Conservation (phyloP, 2,329 filamentous ascomycete species). For the Ceratocystis diversiconidia region DNA sequence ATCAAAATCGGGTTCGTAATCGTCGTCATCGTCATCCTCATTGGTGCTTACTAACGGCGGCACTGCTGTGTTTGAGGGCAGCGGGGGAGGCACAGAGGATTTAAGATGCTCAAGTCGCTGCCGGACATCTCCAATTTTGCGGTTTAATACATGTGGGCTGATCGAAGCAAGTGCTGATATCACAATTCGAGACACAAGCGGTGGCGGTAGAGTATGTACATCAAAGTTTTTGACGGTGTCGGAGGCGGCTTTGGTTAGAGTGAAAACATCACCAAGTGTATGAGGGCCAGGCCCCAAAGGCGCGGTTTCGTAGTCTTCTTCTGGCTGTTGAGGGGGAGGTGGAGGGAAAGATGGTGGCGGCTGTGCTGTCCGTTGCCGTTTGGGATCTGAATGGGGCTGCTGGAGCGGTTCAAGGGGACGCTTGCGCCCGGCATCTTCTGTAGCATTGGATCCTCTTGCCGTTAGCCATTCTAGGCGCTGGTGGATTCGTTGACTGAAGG, state of each 20-base stretch:
- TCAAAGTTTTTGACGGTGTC: slow-evolving; percentile 64
- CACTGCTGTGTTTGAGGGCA: slow-evolving; percentile 20
- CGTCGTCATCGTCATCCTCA: slow-evolving; percentile 65
- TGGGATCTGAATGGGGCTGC: slow-evolving; percentile 62
- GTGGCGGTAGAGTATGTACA: slow-evolving; percentile 60
- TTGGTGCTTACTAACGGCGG: slow-evolving; percentile 32
- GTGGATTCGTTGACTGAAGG: slow-evolving; percentile 63
- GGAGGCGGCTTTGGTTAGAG: slow-evolving; percentile 53
- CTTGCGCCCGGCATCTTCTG: slow-evolving; percentile 69
- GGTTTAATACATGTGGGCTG: slow-evolving; percentile 16
- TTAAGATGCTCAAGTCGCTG: slow-evolving; percentile 13
- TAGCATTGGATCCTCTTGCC: slow-evolving; percentile 60
- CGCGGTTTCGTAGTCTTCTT: slow-evolving; percentile 39
- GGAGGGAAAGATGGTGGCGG: slow-evolving; percentile 25
- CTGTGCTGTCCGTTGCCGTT: slow-evolving; percentile 56
- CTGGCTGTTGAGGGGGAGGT: slow-evolving; percentile 23
- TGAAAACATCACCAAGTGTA: slow-evolving; percentile 72
- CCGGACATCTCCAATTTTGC: slow-evolving; percentile 18
- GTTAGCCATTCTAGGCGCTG: slow-evolving; percentile 73
- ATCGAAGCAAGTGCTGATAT: slow-evolving; percentile 48
- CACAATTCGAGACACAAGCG: slow-evolving; percentile 68
- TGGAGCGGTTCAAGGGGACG: slow-evolving; percentile 57
- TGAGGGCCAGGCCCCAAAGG: slow-evolving; percentile 62
- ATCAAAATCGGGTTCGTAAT: slow-evolving; percentile 82
- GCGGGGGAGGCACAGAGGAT: slow-evolving; percentile 32